phyloP scores from a whole-genome alignment of 2,329 filamentous ascomycete genomes.

The Teratosphaeriaceae sp. region DNA sequence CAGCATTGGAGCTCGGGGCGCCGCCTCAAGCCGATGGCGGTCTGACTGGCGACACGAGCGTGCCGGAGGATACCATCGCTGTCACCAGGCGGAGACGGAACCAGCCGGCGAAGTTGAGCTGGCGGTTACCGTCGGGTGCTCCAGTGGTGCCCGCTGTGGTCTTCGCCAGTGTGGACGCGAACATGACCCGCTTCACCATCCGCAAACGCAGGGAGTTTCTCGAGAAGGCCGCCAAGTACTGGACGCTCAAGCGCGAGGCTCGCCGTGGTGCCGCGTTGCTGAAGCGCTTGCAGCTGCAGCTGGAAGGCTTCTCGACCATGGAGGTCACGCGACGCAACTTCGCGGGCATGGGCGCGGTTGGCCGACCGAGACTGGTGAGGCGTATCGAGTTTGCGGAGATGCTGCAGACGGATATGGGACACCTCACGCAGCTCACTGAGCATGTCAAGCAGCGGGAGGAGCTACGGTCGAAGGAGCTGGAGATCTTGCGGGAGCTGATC shows the following conservation, averaged over 20 bases:
- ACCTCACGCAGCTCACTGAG: constrained; percentile 63
- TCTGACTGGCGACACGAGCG: constrained; percentile 32
- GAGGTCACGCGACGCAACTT: constrained; percentile 94
- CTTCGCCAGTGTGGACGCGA: constrained; percentile 76
- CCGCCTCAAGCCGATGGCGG: constrained; percentile 42
- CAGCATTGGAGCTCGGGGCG: constrained; percentile 74
- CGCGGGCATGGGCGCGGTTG: constrained; percentile 83
- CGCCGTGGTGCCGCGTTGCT: constrained; percentile 84
- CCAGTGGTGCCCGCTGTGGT: constrained; percentile 89
- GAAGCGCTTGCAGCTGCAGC: constrained; percentile 86
- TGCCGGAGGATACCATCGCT: constrained; percentile 46
- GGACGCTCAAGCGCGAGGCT: constrained; percentile 93
- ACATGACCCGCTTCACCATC: constrained; percentile 74
- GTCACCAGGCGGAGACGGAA: constrained; percentile 55
- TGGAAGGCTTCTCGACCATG: constrained; percentile 96
- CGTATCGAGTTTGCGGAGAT: constrained; percentile 83
- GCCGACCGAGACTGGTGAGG: constrained; percentile 67
- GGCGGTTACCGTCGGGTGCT: constrained; percentile 91
- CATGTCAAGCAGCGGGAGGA: constrained; percentile 69
- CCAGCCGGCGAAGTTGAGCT: constrained; percentile 59
- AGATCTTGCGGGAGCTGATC: constrained; percentile 71
- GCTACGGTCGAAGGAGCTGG: constrained; percentile 68
- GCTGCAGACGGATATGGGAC: constrained; percentile 69
- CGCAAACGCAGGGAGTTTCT: constrained; percentile 88
- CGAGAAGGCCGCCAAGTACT: constrained; percentile 90